phyloP scores from a whole-genome alignment of 257 asterid genomes.

The Rehmannia glutinosa region DNA sequence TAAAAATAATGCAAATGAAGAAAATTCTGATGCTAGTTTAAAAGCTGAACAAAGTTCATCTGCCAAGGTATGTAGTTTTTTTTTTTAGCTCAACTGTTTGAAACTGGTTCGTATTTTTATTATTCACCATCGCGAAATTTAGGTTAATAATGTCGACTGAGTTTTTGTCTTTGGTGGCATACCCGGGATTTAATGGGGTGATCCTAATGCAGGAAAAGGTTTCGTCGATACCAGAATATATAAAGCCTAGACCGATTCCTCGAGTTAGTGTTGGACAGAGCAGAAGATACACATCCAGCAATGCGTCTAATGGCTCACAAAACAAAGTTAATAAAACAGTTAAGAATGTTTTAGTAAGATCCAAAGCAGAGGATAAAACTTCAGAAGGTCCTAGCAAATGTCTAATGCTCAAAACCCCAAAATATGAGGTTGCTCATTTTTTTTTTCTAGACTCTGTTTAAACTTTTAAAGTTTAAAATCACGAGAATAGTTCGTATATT shows the following conservation, averaged over 20 bases:
- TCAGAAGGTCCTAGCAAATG: conserved; percentile 8
- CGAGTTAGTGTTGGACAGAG: conserved; percentile 20
- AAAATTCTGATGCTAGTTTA: neutral
- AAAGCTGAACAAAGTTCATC: neutral
- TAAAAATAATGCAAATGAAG: conserved; percentile 15
- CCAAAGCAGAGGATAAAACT: conserved; percentile 25
- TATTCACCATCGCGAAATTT: neutral
- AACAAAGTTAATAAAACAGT: conserved; percentile 29
- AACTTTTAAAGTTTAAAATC: neutral
- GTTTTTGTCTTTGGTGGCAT: neutral
- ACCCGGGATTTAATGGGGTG: neutral
- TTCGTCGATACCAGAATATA: conserved; percentile 15
- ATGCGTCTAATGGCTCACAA: conserved; percentile 24
- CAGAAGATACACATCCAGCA: conserved; percentile 20
- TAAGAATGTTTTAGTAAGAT: conserved; percentile 8
- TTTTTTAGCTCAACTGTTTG: neutral
- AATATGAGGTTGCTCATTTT: conserved; percentile 37
- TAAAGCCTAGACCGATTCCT: conserved; percentile 24
- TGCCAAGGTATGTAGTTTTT: conserved; percentile 30
- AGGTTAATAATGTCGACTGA: neutral
- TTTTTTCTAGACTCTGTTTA: neutral
- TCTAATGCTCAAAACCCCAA: conserved; percentile 17
- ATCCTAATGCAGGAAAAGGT: conserved; percentile 29
- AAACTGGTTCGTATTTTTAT: neutral
- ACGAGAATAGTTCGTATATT: neutral